Base-by-base conservation (phyloP, 768 basidiomycete genomes). In the Sarcodon aspratus region DNA sequence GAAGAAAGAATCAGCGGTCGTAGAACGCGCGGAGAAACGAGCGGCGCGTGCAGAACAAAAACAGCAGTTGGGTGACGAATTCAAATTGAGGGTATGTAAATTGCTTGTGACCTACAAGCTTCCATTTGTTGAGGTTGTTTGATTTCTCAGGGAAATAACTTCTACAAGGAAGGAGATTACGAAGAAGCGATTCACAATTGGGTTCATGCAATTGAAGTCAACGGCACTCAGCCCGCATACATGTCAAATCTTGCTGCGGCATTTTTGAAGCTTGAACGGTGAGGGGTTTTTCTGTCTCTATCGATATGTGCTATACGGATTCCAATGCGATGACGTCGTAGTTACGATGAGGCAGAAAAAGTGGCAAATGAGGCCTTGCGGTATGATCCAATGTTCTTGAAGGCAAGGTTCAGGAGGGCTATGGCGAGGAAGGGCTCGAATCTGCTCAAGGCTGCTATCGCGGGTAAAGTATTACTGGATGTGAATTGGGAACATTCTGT, bases 181-280 rank as follows among this genome's bases (percentile, higher is more conserved):
- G 53, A 50, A 1, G 62, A 66, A 9, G 71, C 73, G 0, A 61
- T 71, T 3, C 59, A 64, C 0, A 62, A 62, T 44, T 78, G 76
- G 54, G 64, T 65, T 31, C 58, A 53, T 1, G 75, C 75, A 0
- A 63, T 68, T 1, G 35, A 57, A 1, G 56, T 64, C 15, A 67
- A 73, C 38, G 67, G 72, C 1, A 57, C 61, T 0, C 63, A 69
- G 21, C 62, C 69, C 0, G 50, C 67, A 4, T 66, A 69, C 47
- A 59, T 74, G 43, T 46, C 65, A 9, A 76, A 76, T 51, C 55
- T 75, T 21, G 66, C 71, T 0, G 63, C 65, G 15, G 62, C 69
- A 0, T 69, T 69, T 53, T 58, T 76, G 10, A 70, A 73, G 52
- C 57, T 74, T 3, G 60, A 65, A 42, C 15, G 38, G 63, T 60